These are phyloP conservation scores for Tetracladium setigerum DNA, from an alignment of 495 filamentous ascomycete species.

Conservation along the genomic window DNA sequence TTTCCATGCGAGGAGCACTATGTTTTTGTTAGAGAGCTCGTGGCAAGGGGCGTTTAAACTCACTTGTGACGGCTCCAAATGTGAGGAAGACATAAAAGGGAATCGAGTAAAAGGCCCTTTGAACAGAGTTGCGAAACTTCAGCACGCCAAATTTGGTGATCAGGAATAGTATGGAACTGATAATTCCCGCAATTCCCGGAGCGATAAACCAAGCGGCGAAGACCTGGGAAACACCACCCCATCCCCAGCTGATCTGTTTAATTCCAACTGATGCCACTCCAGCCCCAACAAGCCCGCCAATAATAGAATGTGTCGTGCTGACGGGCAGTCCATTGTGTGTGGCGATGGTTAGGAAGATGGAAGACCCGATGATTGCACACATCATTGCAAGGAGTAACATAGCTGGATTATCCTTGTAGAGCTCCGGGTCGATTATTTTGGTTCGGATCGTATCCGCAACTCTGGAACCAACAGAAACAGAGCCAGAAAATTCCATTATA, in stretches of 20 bases:
- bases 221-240: slow-evolving; percentile 36
- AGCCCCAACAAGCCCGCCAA: slow-evolving; percentile 49
- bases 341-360: slow-evolving; percentile 35
- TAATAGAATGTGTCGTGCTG: slow-evolving; percentile 46
- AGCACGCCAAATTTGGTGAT: slow-evolving; percentile 48
- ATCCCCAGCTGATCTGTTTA: slow-evolving; percentile 43
- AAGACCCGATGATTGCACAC: slow-evolving; percentile 40
- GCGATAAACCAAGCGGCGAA: slow-evolving; percentile 49
- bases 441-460: slow-evolving; percentile 48
- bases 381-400: slow-evolving; percentile 48
- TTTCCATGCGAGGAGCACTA: background rate
- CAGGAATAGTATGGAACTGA: slow-evolving; percentile 44
- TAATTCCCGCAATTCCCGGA: slow-evolving; percentile 41
- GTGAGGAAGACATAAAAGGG: slow-evolving; percentile 43
- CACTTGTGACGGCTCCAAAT: slow-evolving; percentile 28
- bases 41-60: background rate
- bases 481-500: slow-evolving; percentile 44
- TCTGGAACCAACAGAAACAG: slow-evolving; percentile 43
- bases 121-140: slow-evolving; percentile 39
- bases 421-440: slow-evolving; percentile 35
- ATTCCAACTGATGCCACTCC: slow-evolving; percentile 45
- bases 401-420: slow-evolving; percentile 37
- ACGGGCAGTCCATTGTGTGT: slow-evolving; percentile 43
- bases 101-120: slow-evolving; percentile 39
- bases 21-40: background rate